These are phyloP conservation scores for Mollisiaceae sp. DNA, from an alignment of 2,329 filamentous ascomycete genomes.

Conservation along the genomic window DNA sequence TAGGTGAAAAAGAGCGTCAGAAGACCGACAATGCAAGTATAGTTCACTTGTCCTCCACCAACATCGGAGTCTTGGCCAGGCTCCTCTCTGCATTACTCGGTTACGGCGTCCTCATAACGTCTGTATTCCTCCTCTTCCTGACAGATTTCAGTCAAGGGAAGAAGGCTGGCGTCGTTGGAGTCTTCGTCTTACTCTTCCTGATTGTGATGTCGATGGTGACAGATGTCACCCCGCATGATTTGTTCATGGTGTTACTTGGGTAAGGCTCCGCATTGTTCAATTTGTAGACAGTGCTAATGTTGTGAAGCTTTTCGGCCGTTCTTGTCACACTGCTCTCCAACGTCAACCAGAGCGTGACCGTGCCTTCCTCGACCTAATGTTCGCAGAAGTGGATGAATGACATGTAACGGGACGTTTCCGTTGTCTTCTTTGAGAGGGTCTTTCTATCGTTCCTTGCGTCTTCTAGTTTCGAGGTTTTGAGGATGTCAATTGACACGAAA, in stretches of 20 bases:
- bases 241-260: conserved; percentile 3
- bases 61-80: background rate
- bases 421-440: background rate
- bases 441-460: background rate
- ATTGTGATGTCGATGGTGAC: conserved; percentile 5
- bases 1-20: background rate
- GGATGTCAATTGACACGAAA: too few relatives aligned
- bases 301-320: background rate
- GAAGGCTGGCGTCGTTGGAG: conserved; percentile 4
- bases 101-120: background rate
- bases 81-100: conserved; percentile 1
- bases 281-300: background rate
- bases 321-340: conserved; percentile 7
- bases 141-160: conserved; percentile 5
- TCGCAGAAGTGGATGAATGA: background rate
- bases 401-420: background rate
- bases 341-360: background rate
- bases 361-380: background rate
- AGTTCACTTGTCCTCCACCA: background rate
- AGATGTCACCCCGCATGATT: conserved; percentile 7
- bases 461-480: background rate
- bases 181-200: conserved; percentile 4
- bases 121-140: conserved; percentile 6
- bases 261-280: background rate
- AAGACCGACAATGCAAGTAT: background rate